A percentile compares a stretch with the other conserved stretches of the same genome.
Evolutionary conservation across 768 basidiomycete genomes (phyloP).

Genomic region (Mycena crocata): DNA sequence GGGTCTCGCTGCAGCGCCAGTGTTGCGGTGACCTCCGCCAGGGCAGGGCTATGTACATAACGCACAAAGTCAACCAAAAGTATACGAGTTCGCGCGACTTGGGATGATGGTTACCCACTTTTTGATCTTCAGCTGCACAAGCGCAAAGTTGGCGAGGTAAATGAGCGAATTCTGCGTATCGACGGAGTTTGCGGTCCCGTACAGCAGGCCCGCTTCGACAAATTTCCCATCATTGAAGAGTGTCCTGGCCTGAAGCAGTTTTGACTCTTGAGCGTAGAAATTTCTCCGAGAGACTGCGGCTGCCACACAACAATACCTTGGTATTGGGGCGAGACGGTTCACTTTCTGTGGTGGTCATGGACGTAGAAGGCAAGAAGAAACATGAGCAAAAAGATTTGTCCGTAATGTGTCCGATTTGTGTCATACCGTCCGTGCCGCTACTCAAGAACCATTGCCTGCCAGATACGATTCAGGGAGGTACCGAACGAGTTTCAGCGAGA

Average conservation of each 20-base stretch:
- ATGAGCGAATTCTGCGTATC: slow-evolving; percentile 8
- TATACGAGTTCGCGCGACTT: too few species aligned
- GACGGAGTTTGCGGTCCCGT: neutral
- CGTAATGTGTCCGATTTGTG: slow-evolving; percentile 5
- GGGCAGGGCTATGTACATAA: neutral
- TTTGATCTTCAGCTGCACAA: slow-evolving; percentile 10
- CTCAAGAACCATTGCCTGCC: too few species aligned
- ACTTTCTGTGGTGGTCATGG: neutral
- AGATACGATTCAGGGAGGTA: too few species aligned
- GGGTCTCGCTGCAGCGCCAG: slow-evolving; percentile 4
- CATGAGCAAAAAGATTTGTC: neutral
- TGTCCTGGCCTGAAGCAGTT: neutral
- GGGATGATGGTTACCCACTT: neutral
- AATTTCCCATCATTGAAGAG: slow-evolving; percentile 17
- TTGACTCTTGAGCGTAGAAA: neutral
- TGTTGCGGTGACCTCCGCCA: slow-evolving; percentile 11
- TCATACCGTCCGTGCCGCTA: too few species aligned
- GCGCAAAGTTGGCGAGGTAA: slow-evolving; percentile 15
- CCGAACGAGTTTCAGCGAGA: too few species aligned
- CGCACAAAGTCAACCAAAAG: neutral
- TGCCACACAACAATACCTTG: neutral
- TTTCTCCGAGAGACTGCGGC: too few species aligned
- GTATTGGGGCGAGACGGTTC: slow-evolving; percentile 3
- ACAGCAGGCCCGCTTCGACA: neutral
- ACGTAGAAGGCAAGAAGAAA: neutral